Conservation (phyloP, 2,329 filamentous ascomycete species). For the Aureobasidium sp. region DNA sequence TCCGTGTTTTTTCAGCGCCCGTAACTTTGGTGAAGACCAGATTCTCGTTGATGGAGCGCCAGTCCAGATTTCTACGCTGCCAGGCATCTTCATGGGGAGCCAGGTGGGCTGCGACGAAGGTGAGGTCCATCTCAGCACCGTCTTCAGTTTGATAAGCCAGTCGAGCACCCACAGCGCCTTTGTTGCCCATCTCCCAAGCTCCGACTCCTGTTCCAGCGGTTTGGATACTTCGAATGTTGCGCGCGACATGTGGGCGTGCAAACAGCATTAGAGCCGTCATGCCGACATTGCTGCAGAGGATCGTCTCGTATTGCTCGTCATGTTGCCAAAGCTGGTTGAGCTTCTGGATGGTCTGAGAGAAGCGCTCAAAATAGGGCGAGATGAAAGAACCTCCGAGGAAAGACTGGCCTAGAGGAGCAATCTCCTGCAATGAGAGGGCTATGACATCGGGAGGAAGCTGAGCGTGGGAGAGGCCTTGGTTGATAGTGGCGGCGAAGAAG, state of each 20-base stretch:
- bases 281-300: conserved; percentile 69
- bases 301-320: conserved; percentile 61
- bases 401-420: conserved; percentile 74
- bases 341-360: conserved; percentile 57
- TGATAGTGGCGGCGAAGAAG: conserved; percentile 59
- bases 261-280: conserved; percentile 90
- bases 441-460: conserved; percentile 58
- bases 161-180: conserved; percentile 79
- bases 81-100: conserved; percentile 80
- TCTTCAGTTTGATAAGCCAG: conserved; percentile 52
- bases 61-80: conserved; percentile 73
- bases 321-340: conserved; percentile 39
- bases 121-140: conserved; percentile 55
- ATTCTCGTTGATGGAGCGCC: conserved; percentile 73
- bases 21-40: conserved; percentile 57
- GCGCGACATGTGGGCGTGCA: conserved; percentile 53
- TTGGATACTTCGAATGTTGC: conserved; percentile 58
- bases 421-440: conserved; percentile 71
- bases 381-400: conserved; percentile 82
- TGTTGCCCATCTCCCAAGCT: conserved; percentile 84
- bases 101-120: conserved; percentile 82
- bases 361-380: conserved; percentile 64
- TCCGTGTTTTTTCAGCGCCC: conserved; percentile 12
- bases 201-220: conserved; percentile 82
- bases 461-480: conserved; percentile 33